Evolutionary conservation across 2,329 filamentous ascomycete genomes (phyloP).

Genomic region (Aurifilum marmelostoma): DNA sequence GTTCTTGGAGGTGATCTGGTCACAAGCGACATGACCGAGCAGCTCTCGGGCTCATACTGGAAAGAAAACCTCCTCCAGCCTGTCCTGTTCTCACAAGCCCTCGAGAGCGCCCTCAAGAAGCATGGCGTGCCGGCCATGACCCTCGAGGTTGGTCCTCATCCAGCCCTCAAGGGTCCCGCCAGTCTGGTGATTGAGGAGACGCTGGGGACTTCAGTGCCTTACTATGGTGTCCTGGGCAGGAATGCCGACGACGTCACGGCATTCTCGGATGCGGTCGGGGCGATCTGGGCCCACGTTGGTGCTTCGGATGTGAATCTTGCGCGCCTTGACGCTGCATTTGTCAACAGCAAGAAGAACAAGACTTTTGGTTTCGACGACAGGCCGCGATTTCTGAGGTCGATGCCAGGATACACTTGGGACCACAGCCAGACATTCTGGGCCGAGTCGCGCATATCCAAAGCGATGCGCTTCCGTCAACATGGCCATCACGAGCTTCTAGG

Average conservation of each 20-base stretch:
- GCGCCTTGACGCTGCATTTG: background rate
- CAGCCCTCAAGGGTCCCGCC: constrained; percentile 45
- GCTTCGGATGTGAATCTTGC: background rate
- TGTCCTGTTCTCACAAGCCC: constrained; percentile 33
- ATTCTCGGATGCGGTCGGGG: constrained; percentile 30
- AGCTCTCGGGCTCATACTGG: constrained; percentile 27
- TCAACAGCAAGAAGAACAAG: no score
- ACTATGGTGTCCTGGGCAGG: constrained; percentile 33
- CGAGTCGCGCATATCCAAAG: constrained; percentile 43
- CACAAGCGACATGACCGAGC: background rate
- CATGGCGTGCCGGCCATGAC: constrained; percentile 35
- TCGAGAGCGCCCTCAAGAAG: constrained; percentile 21
- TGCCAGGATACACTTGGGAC: constrained; percentile 52
- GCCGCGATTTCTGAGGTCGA: constrained; percentile 27
- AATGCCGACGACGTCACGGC: constrained; percentile 30
- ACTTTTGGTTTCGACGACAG: no score
- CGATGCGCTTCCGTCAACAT: constrained; percentile 17
- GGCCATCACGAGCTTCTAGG: constrained; percentile 28
- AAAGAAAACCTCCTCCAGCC: constrained; percentile 31
- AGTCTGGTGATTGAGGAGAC: constrained; percentile 36
- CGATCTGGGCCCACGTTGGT: constrained; percentile 25
- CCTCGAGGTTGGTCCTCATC: constrained; percentile 41
- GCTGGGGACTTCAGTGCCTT: constrained; percentile 30
- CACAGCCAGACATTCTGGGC: constrained; percentile 44
- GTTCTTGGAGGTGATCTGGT: constrained; percentile 25